phyloP scores from a whole-genome alignment of 768 basidiomycete species.

The Peribolospora kevripleyi region DNA sequence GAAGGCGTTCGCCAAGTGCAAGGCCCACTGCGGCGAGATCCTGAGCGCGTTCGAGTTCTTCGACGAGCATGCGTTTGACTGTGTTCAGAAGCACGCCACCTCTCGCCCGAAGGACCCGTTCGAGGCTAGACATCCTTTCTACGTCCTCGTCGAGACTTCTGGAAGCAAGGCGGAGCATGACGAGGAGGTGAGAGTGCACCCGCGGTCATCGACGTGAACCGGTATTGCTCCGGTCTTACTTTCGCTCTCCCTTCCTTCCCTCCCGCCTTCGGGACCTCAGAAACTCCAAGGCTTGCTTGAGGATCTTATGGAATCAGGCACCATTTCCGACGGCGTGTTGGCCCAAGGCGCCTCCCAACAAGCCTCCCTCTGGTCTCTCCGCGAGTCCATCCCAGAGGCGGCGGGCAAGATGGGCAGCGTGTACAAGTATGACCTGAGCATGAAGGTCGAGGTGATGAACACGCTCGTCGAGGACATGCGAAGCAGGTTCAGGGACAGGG shows the following conservation, averaged over 20 bases:
- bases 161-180: slow-evolving; percentile 83
- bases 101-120: slow-evolving; percentile 54
- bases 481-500: slow-evolving; percentile 32
- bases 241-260: not conserved
- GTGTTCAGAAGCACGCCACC: slow-evolving; percentile 25
- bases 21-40: slow-evolving; percentile 68
- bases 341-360: slow-evolving; percentile 80
- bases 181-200: slow-evolving; percentile 37
- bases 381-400: slow-evolving; percentile 79
- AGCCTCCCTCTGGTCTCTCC: slow-evolving; percentile 64
- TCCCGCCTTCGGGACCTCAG: slow-evolving; percentile 23
- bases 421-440: slow-evolving; percentile 79
- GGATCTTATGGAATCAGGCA: slow-evolving; percentile 41
- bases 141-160: slow-evolving; percentile 75
- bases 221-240: not conserved
- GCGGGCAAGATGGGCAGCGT: slow-evolving; percentile 78
- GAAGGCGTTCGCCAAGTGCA: slow-evolving; percentile 57
- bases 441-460: slow-evolving; percentile 69
- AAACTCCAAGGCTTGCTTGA: slow-evolving; percentile 66
- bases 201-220: not conserved
- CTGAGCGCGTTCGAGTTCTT: slow-evolving; percentile 94
- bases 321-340: slow-evolving; percentile 69
- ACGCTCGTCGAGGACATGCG: slow-evolving; percentile 58
- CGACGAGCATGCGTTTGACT: slow-evolving; percentile 59
- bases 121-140: slow-evolving; percentile 58